These are phyloP conservation scores for Magnolia kwangsiensis DNA, from an alignment of 164 flowering plant genomes.

Conservation along the genomic window DNA sequence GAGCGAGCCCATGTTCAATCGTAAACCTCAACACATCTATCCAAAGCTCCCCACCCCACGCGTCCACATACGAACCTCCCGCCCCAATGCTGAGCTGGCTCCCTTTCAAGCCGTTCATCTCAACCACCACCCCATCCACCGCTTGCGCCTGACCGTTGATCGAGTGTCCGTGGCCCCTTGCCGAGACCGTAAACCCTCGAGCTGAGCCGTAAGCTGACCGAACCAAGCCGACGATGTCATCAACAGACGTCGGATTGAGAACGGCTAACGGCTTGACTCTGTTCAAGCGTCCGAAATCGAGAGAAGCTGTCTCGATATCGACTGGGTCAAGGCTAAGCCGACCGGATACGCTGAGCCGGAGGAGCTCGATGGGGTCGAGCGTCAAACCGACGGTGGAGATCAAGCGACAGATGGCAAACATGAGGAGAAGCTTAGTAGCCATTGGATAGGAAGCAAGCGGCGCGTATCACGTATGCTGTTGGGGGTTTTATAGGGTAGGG, in stretches of 20 bases:
- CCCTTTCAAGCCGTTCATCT: constrained; percentile 45
- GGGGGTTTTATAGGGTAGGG: background rate
- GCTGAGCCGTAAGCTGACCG: constrained; percentile 39
- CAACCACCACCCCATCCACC: constrained; percentile 58
- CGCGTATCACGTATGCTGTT: too few relatives aligned
- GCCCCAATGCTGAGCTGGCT: constrained; percentile 3
- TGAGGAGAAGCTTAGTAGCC: constrained; percentile 15
- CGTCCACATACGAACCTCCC: constrained; percentile 55
- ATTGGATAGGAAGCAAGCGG: background rate
- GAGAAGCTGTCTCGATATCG: constrained; percentile 52
- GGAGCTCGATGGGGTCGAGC: constrained; percentile 39
- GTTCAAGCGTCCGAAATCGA: constrained; percentile 57
- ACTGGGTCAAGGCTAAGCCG: constrained; percentile 43
- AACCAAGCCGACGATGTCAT: constrained; percentile 51
- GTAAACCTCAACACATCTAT: constrained; percentile 67
- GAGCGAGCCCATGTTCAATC: constrained; percentile 67
- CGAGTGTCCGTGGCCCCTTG: constrained; percentile 92
- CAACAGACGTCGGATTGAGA: constrained; percentile 55
- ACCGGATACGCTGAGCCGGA: constrained; percentile 40
- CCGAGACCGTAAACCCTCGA: constrained; percentile 60
- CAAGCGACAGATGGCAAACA: constrained; percentile 44
- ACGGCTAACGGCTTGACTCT: constrained; percentile 57
- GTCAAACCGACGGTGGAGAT: constrained; percentile 59
- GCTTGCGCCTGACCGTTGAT: constrained; percentile 87
- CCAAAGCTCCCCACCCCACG: constrained; percentile 97